Base-by-base conservation (phyloP, 495 filamentous ascomycete species). In the Schizothecium vesticola region DNA sequence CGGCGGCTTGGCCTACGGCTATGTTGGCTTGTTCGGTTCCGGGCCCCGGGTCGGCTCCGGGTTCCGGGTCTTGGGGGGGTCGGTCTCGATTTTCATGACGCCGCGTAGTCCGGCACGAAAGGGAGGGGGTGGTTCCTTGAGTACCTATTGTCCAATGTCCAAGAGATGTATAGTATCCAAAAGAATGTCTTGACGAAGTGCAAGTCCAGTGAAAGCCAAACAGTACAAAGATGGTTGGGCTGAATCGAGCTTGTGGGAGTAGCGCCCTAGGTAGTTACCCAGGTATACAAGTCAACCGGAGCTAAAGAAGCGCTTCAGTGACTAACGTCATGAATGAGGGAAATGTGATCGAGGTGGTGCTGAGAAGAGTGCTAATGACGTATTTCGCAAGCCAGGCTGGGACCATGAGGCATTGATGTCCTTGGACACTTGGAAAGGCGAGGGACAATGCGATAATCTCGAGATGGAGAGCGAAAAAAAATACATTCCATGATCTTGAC, bases 1-100 rank as follows among this genome's bases (percentile, higher is more conserved):
- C 63, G 23, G 76, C 80, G 10, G 75, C 69, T 24, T 73, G 71
- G 33, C 68, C 70, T 23, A 69, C 16, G 5, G 59, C 59, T 23
- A 29, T 62, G 3, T 61, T 24, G 3, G 28, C 5, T 56, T 61
- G 43, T 13, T 64, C 11, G 29, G 33, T 43, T 3, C 13, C 33
- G 33, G 28, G 24, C 11, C 13, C 13, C 28, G 24, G 28, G 60
- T 7, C 8, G 28, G 28, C 10, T 2, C 28, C 28, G 28, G 33
- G 33, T 36, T 43, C 33, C 33, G 33, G 33, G 13, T 43, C 33
- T 4, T 12, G 10, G 56, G 56, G 22, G 22, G 9, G 24, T 13
- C 5, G 56, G 24, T 59, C 13, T 43, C 33, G 24, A 51, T 0
- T n/a, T n/a, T 51, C 43, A 51, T 51, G 43, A 19, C n/a, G 43